Evolutionary conservation across 306 rosid species (phyloP).

Genomic region (Mimosa pudica): DNA sequence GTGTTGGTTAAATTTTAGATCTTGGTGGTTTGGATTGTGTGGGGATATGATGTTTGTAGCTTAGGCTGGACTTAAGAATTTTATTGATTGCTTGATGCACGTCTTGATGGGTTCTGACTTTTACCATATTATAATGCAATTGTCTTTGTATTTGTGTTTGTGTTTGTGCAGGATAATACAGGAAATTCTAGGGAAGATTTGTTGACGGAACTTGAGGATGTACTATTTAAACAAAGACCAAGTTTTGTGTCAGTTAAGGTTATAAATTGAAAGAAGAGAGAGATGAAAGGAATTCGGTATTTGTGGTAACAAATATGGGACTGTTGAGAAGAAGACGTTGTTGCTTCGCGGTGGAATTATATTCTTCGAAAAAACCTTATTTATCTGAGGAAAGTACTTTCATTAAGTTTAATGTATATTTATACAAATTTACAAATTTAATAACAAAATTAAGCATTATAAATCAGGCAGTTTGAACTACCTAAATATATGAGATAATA

Average conservation of each 20-base stretch:
- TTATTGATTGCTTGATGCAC: slow-evolving; percentile 21
- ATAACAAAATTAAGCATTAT: no score
- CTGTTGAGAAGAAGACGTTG: no score
- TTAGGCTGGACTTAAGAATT: slow-evolving; percentile 9
- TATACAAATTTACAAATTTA: no score
- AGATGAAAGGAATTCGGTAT: slow-evolving; percentile 15
- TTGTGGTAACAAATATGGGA: no score
- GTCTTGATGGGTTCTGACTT: slow-evolving; percentile 3
- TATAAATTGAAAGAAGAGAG: slow-evolving; percentile 50
- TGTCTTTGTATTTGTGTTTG: slow-evolving; percentile 1
- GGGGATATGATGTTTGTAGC: slow-evolving; percentile 2
- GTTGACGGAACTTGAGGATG: slow-evolving; percentile 67
- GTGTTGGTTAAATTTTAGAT: no score
- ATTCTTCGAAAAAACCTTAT: no score
- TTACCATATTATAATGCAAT: background rate
- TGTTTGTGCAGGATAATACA: slow-evolving; percentile 51
- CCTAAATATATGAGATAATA: no score
- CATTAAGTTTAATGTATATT: no score
- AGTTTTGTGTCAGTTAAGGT: slow-evolving; percentile 47
- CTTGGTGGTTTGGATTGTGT: background rate
- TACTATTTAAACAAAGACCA: slow-evolving; percentile 55
- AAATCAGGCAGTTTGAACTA: no score
- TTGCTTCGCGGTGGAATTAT: no score
- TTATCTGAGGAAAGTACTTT: no score
- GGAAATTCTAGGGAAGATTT: slow-evolving; percentile 51